Conservation (phyloP, 495 filamentous ascomycete genomes). For the Chaetomium cochliodes region DNA sequence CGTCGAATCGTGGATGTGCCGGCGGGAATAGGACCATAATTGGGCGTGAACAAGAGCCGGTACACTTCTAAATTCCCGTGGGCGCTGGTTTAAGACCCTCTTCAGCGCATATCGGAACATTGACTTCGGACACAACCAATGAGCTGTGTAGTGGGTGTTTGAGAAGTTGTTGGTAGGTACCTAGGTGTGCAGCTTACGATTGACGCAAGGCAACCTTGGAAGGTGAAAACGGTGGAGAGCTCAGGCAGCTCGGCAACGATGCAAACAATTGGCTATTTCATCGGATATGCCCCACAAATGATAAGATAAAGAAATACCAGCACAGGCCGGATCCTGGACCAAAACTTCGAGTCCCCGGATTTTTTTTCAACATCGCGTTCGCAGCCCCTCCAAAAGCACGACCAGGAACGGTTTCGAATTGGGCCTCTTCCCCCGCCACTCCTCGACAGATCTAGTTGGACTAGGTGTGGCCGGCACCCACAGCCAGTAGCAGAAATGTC, state of each 20-base stretch:
- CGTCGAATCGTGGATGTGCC: conserved; percentile 15
- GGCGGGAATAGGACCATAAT: neutral
- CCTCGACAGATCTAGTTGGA: neutral
- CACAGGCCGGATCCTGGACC: neutral
- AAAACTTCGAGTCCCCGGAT: conserved; percentile 23
- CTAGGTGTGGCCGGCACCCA: neutral
- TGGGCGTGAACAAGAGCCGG: neutral
- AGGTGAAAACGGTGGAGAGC: neutral
- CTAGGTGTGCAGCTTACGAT: neutral
- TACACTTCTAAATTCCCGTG: neutral
- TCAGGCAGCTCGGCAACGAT: neutral
- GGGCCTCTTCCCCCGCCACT: neutral
- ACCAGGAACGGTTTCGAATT: neutral
- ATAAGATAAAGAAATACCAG: neutral
- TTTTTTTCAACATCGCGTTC: conserved; percentile 22
- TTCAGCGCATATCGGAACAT: conserved; percentile 41
- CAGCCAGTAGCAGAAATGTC: conserved; percentile 44
- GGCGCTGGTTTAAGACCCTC: conserved; percentile 17
- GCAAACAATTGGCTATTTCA: conserved; percentile 20
- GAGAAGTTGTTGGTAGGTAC: conserved; percentile 1
- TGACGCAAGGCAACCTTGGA: neutral
- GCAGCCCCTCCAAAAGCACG: conserved; percentile 20
- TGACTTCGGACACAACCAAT: conserved; percentile 25
- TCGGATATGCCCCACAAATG: neutral
- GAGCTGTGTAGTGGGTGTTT: neutral